Evolutionary conservation across 2,329 filamentous ascomycete genomes (phyloP), one percentile per base, ranked within the genome.

Genomic region (Aspergillus eucalypticola): DNA sequence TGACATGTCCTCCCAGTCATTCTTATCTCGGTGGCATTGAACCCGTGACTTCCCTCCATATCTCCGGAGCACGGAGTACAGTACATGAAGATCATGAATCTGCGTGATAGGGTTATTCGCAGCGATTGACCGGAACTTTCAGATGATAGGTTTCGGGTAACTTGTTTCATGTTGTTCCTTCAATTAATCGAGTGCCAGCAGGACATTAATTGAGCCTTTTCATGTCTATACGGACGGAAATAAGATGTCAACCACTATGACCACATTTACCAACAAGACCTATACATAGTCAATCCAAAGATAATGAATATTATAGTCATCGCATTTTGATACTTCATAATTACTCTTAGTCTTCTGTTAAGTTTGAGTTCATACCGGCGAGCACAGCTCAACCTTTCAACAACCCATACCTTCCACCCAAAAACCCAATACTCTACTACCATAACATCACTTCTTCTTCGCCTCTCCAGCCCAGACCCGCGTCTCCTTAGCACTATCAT

Each of bases 391-490:
- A 55, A 44, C 53, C 53, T 4, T 46, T 19, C 11, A 29, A 0
- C 10, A 11, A 17, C 15, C 15, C 66, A 56, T 60, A 60, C 39
- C 13, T 51, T 56, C 38, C 27, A 29, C 32, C 4, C 23, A n/a
- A n/a, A n/a, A n/a, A n/a, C n/a, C n/a, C n/a, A n/a, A n/a, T n/a
- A n/a, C n/a, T n/a, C n/a, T n/a, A 11, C 25, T 15, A 35, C 29
- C 19, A 57, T 15, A 35, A 25, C 19, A 57, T 71, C 63, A 74
- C 67, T 73, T 72, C 65, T 78, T 83, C 70, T 84, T 85, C 13
- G 82, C 83, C 65, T 83, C 84, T 32, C 89, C 88, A 68, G 88
- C 84, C 88, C 90, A 93, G 64, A 87, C 83, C 66, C 88, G 89
- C 32, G 86, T 84, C 7, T 84, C 81, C 75, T 89, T 92, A 2